Percentiles rank a stretch among this genome's conserved stretches.
These are phyloP conservation scores for Acer campestre DNA, from an alignment of 345 rosid genomes.

Conservation along the genomic window DNA sequence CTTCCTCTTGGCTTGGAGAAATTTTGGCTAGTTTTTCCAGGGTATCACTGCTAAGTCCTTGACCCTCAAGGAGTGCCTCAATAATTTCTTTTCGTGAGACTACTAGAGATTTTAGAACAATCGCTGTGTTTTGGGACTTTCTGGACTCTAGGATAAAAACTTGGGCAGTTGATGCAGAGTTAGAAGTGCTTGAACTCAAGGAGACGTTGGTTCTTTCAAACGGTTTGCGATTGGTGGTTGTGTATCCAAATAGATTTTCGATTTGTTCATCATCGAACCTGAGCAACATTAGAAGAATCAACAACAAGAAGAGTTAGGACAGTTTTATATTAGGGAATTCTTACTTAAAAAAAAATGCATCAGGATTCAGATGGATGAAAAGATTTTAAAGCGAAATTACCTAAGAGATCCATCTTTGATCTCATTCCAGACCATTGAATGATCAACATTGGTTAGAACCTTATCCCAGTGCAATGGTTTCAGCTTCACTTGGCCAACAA, in stretches of 20 bases:
- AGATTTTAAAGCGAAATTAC: slow-evolving; percentile 24
- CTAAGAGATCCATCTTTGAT: slow-evolving; percentile 60
- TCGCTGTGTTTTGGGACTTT: slow-evolving; percentile 59
- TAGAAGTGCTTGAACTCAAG: slow-evolving; percentile 26
- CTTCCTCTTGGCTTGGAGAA: slow-evolving; percentile 74
- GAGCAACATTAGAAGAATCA: slow-evolving; percentile 15
- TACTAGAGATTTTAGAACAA: slow-evolving; percentile 54
- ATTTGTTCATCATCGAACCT: slow-evolving; percentile 59
- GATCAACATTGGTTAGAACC: slow-evolving; percentile 52
- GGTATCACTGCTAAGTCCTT: slow-evolving; percentile 48
- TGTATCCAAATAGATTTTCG: slow-evolving; percentile 51
- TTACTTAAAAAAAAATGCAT: neutral
- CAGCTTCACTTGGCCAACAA: slow-evolving; percentile 38
- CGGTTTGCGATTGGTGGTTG: slow-evolving; percentile 19
- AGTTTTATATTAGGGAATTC: neutral
- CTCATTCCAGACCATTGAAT: slow-evolving; percentile 71
- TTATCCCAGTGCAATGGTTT: slow-evolving; percentile 75
- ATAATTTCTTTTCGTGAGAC: slow-evolving; percentile 46
- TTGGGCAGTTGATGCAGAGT: slow-evolving; percentile 32
- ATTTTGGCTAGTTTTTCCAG: slow-evolving; percentile 74
- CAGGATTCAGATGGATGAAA: neutral
- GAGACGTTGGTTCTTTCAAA: slow-evolving; percentile 10
- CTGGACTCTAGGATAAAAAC: slow-evolving; percentile 54
- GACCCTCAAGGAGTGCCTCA: slow-evolving; percentile 52
- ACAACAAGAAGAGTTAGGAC: slow-evolving; percentile 7